Evolutionary conservation across 2,329 filamentous ascomycete genomes (phyloP), one percentile per base, ranked within the genome.

Genomic region (Dothideomycetes sp.): DNA sequence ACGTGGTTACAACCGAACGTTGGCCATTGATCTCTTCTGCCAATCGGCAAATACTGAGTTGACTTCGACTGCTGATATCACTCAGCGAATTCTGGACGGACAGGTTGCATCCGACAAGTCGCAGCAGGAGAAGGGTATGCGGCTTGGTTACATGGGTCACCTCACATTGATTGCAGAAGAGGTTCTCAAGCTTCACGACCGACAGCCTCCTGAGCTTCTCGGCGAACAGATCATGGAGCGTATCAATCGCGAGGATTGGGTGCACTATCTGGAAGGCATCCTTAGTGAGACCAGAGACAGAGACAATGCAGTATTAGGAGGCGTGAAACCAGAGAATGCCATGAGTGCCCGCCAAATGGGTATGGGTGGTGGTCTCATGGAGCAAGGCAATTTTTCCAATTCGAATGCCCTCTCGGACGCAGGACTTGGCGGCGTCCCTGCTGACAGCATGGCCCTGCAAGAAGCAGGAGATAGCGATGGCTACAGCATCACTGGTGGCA

Each of bases 101-200:
- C 91, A 98, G 61, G 74, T 75, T 46, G 78, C 79, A 35, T 94
- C 86, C 50, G 89, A 96, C 53, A 80, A 84, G 57, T 84, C 86
- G 1, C 86, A 96, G 60, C 68, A 74, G 43, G 77, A 82, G 55
- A 85, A 77, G 47, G 87, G 84, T 59, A 95, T 94, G 62, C 81
- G 91, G 36, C 79, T 96, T 59, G 91, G 91, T 31, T 98, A 96
- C 64, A 98, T 98, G 88, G 91, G 91, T 3, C 91, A 98, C 60
- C 69, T 98, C 37, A 98, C 91, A 1, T 73, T 98, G 19, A 95
- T 98, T 44, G 89, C 91, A 19, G 91, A 98, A 61, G 91, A 98
- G 61, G 91, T 98, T 14, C 87, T 96, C 56, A 98, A 96, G 62
- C 96, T 98, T 56, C 94, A 87, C 27, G 91, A 95, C 61, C 79